Evolutionary conservation across 139 green algal species (phyloP).

Genomic region (Dunaliella primolecta): DNA sequence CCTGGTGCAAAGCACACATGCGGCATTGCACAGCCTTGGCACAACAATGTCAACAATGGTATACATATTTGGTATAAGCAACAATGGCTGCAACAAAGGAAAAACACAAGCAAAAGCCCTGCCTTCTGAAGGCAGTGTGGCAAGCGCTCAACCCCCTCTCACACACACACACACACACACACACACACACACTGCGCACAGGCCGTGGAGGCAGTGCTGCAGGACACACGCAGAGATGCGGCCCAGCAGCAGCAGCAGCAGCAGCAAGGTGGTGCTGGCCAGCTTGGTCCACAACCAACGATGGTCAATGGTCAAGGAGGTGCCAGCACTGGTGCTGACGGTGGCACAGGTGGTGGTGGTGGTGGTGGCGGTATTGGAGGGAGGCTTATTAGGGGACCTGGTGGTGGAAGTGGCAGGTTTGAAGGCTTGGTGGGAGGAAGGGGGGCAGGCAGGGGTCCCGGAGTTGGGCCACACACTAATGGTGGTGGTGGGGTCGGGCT

Average conservation of each 20-base stretch:
- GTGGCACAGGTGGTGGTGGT: background rate
- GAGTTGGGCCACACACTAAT: no score
- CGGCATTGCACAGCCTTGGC: no score
- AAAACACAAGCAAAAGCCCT: no score
- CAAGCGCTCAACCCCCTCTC: no score
- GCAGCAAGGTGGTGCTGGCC: background rate
- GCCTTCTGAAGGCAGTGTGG: no score
- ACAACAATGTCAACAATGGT: no score
- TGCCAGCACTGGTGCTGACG: background rate
- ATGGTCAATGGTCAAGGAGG: background rate
- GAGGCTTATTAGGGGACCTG: background rate
- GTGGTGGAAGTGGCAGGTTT: background rate
- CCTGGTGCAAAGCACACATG: no score
- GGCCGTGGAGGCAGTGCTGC: conserved; percentile 28
- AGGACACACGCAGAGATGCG: conserved; percentile 14
- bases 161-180: background rate
- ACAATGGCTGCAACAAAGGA: no score
- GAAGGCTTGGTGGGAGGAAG: background rate
- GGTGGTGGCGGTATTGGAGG: background rate
- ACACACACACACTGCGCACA: conserved; percentile 21
- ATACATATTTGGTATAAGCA: no score
- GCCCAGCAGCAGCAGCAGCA: conserved; percentile 4
- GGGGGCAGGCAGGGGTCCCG: no score
- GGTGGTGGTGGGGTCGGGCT: conserved; percentile 31
- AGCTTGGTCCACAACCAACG: background rate